Percentiles rank a stretch among this genome's conserved stretches.
Evolutionary conservation across 768 basidiomycete genomes (phyloP).

Genomic region (Rhizopogon vesiculosus): DNA sequence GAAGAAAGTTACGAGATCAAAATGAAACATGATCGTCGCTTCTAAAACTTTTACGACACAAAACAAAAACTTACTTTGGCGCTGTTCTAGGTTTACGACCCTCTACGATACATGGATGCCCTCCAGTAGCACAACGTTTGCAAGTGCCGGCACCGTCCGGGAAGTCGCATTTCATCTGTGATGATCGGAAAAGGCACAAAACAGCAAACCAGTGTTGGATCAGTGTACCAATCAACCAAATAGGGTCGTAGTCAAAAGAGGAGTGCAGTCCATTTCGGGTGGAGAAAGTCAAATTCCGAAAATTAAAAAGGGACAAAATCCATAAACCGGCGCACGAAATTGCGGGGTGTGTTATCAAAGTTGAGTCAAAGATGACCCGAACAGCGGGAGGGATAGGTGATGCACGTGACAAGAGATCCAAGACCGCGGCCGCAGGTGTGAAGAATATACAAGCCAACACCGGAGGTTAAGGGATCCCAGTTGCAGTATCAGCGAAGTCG

Average conservation of each 20-base stretch:
- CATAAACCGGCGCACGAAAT: slow-evolving; percentile 1
- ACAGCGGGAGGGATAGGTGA: not conserved
- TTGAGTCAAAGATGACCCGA: not conserved
- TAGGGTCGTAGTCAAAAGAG: not conserved
- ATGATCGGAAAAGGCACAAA: slow-evolving; percentile 7
- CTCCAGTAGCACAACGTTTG: slow-evolving; percentile 66
- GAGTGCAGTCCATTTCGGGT: slow-evolving; percentile 6
- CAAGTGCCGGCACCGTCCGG: slow-evolving; percentile 70
- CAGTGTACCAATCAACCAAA: not conserved
- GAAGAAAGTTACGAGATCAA: slow-evolving; percentile 13
- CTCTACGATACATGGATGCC: slow-evolving; percentile 79
- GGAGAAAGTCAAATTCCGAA: slow-evolving; percentile 8
- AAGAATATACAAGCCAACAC: slow-evolving; percentile 2
- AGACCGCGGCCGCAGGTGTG: not conserved
- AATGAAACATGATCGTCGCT: slow-evolving; percentile 3
- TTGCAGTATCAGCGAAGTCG: slow-evolving; percentile 16
- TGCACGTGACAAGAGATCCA: not conserved
- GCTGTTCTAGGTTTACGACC: slow-evolving; percentile 74
- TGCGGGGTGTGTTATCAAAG: not conserved
- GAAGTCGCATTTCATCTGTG: slow-evolving; percentile 85
- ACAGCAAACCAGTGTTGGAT: slow-evolving; percentile 8
- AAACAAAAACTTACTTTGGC: slow-evolving; percentile 64
- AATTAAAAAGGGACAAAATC: slow-evolving; percentile 1
- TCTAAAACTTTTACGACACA: not conserved
- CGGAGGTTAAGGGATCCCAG: slow-evolving; percentile 21